Evolutionary conservation across 2,329 filamentous ascomycete genomes (phyloP).

Genomic region (Neophaeococcomyces mojaviensis): DNA sequence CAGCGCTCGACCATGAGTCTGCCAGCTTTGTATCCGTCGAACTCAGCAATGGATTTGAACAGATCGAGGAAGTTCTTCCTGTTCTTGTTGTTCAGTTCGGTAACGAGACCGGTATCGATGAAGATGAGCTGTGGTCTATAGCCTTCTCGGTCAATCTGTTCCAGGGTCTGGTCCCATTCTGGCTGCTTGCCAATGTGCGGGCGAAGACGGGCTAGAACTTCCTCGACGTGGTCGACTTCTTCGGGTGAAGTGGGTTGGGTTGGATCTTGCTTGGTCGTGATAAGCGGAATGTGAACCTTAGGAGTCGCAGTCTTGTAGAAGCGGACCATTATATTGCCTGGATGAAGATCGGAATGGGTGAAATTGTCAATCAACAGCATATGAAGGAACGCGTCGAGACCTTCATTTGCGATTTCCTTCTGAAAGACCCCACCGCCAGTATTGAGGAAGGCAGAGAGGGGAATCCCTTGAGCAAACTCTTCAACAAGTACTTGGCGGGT

Average conservation of each 20-base stretch:
- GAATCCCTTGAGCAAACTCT: constrained; percentile 92
- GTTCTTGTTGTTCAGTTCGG: constrained; percentile 81
- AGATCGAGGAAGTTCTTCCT: constrained; percentile 87
- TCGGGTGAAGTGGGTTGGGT: constrained; percentile 40
- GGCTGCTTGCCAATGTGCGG: constrained; percentile 61
- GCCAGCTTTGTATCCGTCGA: constrained; percentile 91
- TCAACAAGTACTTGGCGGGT: constrained; percentile 89
- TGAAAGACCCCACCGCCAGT: constrained; percentile 91
- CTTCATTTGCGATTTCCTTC: constrained; percentile 88
- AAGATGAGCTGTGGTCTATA: constrained; percentile 93
- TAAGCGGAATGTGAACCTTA: constrained; percentile 49
- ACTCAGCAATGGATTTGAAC: constrained; percentile 92
- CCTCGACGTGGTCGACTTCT: constrained; percentile 72
- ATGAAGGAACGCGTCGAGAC: constrained; percentile 87
- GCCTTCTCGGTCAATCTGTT: constrained; percentile 73
- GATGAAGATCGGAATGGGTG: constrained; percentile 90
- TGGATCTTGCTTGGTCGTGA: constrained; percentile 32
- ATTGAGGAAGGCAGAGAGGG: constrained; percentile 79
- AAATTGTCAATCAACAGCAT: constrained; percentile 98
- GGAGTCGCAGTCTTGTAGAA: constrained; percentile 81
- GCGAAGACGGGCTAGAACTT: constrained; percentile 71
- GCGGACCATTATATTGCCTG: constrained; percentile 98
- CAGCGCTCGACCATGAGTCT: constrained; percentile 94
- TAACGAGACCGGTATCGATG: constrained; percentile 93
- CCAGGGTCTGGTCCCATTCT: constrained; percentile 68